Base-by-base conservation (phyloP, 805 yeast species). In the Candida schatavii region DNA sequence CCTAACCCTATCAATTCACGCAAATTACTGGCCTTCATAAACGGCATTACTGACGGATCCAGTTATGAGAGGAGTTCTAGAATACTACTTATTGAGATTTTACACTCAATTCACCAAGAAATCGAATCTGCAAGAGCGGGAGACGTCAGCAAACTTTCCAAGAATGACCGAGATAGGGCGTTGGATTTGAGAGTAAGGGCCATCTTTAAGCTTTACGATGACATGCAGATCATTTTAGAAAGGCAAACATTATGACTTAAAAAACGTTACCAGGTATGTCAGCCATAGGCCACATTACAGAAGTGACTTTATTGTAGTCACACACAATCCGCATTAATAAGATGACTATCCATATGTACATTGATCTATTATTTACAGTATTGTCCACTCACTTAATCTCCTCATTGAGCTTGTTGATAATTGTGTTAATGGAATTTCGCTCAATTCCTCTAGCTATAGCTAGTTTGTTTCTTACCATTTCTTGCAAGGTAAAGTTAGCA, bases 11-110 rank as follows among this genome's bases (percentile, higher is more conserved):
- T 31, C 2, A 47, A 52, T 10, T 67, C 75, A 0, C 48, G 59
- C 28, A 57, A 62, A 30, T 51, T 77, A 7, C 42, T 49, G n/a
- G 63, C 66, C 2, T 63, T 71, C 20, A 54, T 75, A 3, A 64
- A 63, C 41, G 88, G 88, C 0, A 46, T 61, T 5, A 59, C 67
- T 3, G 82, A 77, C 42, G 82, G 84, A 1, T 44, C 55, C 0
- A 55, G 43, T 18, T 76, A 71, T 49, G 54, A 60, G 37, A 46
- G 22, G 20, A 56, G 60, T 18, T 59, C 72, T 3, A 45, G 59
- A 7, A 28, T 43, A 6, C 39, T 75, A 17, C 44, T 72, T 15
- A 39, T 43, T 9, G 58, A 57, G 25, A 66, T 78, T 5, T 47
- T 74, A 43, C 45, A 50, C 5, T 58, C 65, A 41, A 37, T 54